Evolutionary conservation across 192 early-diverging fungal genomes (phyloP), one percentile per base, ranked within the genome.

Genomic region (Podila horticola): DNA sequence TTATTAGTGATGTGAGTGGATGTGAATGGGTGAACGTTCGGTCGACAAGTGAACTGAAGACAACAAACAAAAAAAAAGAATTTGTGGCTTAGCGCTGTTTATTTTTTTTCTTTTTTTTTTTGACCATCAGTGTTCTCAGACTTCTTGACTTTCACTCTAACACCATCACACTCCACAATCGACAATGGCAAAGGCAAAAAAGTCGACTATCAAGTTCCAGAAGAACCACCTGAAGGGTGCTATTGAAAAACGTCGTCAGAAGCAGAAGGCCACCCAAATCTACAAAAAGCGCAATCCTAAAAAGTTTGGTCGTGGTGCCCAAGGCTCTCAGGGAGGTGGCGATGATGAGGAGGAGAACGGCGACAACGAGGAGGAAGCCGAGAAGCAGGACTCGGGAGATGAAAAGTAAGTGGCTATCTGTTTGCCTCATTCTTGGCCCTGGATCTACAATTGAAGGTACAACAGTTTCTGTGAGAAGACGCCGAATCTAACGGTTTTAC

Each of bases 121-220:
- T 33, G 24, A 50, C 33, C 49, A 51, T 15, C 17, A 38, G 20
- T 58, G 17, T 31, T 57, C 31, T 10, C 13, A 24, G 19, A 19
- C 41, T 58, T 64, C 22, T 61, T 50, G 41, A 28, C 38, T 20
- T 20, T 48, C 38, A 31, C 38, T 69, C 20, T 29, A 29, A n/a
- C 36, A 29, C 52, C 55, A 38, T 41, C 55, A 26, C 36, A 62
- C 51, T 67, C 57, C 68, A 66, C 31, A 41, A 45, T 67, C 57
- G 67, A 66, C 31, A 41, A 91, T 90, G 88, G 86, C 84, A 64
- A 89, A 90, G 72, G 83, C 76, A 58, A 90, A 84, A 74, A 96
- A 96, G 83, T 72, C 88, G 17, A 95, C 92, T 10, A 92, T 89
- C 71, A 94, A 93, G 87, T 96, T 91, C 75, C 88, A 92, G 69